A percentile compares a stretch with the other conserved stretches of the same genome.
These are phyloP conservation scores for Fusarium sp. DNA, from an alignment of 2,329 filamentous ascomycete species.

Conservation along the genomic window DNA sequence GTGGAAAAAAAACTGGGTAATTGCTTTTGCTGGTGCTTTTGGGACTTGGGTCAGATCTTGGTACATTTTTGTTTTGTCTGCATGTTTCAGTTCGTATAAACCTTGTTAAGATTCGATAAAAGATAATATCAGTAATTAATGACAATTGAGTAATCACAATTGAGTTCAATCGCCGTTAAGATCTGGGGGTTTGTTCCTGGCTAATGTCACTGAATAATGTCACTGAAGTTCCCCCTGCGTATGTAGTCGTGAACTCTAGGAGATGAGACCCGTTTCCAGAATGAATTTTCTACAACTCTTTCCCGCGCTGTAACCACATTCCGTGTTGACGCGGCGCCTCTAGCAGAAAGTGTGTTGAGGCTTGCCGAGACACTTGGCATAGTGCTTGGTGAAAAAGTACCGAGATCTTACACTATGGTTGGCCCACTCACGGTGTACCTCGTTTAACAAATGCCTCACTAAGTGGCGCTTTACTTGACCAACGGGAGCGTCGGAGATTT, in stretches of 20 bases:
- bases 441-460: background rate
- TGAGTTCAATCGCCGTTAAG: background rate
- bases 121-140: background rate
- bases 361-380: background rate
- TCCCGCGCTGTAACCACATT: background rate
- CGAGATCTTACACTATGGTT: too few relatives aligned
- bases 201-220: background rate
- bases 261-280: background rate
- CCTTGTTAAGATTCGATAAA: background rate
- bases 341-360: rapidly evolving
- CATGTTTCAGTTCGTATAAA: background rate
- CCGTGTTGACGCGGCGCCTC: background rate
- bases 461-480: background rate
- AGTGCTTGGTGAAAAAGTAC: background rate
- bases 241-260: background rate
- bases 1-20: background rate
- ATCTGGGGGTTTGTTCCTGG: background rate
- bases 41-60: background rate
- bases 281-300: background rate
- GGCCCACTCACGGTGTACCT: background rate
- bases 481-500: background rate
- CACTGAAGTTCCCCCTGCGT: background rate
- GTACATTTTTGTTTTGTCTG: background rate
- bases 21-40: background rate
- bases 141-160: background rate